Evolutionary conservation across 352 stramenopile species (phyloP), one percentile per base, ranked within the genome.

Genomic region (Globisporangium orthogonon): DNA sequence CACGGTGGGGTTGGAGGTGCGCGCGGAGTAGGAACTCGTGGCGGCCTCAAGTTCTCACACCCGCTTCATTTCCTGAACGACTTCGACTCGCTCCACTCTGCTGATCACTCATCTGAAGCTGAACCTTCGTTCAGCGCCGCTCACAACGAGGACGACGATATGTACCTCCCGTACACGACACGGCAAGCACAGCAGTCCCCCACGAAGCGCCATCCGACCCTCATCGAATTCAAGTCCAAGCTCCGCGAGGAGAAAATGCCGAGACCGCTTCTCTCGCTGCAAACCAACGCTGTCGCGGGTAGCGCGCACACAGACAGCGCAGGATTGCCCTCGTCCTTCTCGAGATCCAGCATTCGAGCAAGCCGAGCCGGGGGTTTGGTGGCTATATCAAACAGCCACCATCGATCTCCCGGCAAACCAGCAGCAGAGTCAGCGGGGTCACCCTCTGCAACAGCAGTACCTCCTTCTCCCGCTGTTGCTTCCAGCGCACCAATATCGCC

Each of bases 121-220:
- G 56, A 62, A 11, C 23, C 23, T 23, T 23, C 23, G 48, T 44
- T 13, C 54, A 35, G 13, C 41, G 14, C 6, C 17, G 7, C 9
- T 50, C 7, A 11, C 40, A 11, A 3, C 17, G 23, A 37, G 11
- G 52, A 59, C 10, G n/a, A 59, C 10, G 52, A 51, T 18, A 6
- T 72, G 54, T 89, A 91, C 47, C 52, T 91, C 46, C 73, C 78
- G 9, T 91, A 91, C 65, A 91, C 81, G 47, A 85, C 76, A 3
- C 72, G 81, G 28, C 61, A 70, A 28, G 63, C 69, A 28, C 74
- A 89, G 45, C 59, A 69, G 10, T 66, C 41, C 1, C 81, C 73
- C 0, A 69, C 74, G 0, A 69, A 83, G 45, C 70, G 69, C 5
- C 65, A 60, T 17, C 71, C 75, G 4, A 86, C 76, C 15, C 50